Conservation (phyloP, 2,329 filamentous ascomycete species). For the Akanthomyces muscarius region DNA sequence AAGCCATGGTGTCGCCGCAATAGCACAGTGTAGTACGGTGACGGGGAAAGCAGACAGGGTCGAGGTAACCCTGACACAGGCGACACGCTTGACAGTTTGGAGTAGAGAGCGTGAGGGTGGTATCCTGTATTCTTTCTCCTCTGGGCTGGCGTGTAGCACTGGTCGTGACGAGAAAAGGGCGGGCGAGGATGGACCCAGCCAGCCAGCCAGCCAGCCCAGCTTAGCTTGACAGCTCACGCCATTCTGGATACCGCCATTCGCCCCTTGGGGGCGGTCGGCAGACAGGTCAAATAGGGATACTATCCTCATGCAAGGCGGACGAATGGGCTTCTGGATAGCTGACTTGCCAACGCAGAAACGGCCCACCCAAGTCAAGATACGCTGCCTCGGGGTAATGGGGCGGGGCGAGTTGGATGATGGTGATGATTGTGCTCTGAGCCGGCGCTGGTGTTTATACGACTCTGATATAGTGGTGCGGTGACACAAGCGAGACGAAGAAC, state of each 20-base stretch:
- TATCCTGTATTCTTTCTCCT: neutral
- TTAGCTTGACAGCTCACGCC: neutral
- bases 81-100: neutral
- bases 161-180: too few relatives aligned
- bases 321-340: neutral
- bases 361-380: neutral
- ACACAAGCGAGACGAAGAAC: too few relatives aligned
- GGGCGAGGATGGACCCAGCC: too few relatives aligned
- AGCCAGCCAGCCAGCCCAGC: too few relatives aligned
- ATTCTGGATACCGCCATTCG: neutral
- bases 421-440: too few relatives aligned
- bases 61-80: neutral
- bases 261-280: neutral
- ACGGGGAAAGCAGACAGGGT: neutral
- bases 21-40: neutral
- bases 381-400: too few relatives aligned
- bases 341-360: slow-evolving; percentile 1
- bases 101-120: neutral
- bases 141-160: neutral
- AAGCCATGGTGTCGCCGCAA: neutral
- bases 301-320: neutral
- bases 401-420: too few relatives aligned
- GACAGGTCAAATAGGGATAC: too few relatives aligned
- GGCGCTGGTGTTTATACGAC: too few relatives aligned
- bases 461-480: too few relatives aligned